Evolutionary conservation across 2,329 filamentous ascomycete genomes (phyloP).

Genomic region (Sporothrix curviconia): DNA sequence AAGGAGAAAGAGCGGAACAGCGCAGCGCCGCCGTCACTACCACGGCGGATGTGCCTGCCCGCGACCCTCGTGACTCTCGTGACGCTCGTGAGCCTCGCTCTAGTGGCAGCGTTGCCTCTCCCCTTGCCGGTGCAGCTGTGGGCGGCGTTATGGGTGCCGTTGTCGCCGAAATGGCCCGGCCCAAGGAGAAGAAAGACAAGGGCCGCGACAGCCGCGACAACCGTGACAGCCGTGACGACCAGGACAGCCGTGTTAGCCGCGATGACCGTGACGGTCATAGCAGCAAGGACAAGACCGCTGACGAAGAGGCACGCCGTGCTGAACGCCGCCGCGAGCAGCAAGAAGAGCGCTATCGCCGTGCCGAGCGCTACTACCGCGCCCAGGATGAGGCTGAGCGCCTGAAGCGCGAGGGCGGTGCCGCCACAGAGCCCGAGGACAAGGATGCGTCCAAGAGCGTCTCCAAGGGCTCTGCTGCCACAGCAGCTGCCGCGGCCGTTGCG

Average conservation of each 20-base stretch:
- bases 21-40: neutral
- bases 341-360: neutral
- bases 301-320: neutral
- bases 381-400: neutral
- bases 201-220: constrained; percentile 9
- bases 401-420: neutral
- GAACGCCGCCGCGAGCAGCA: constrained; percentile 2
- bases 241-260: neutral
- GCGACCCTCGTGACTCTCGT: neutral
- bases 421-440: neutral
- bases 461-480: neutral
- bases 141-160: constrained; percentile 6
- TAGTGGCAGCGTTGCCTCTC: neutral
- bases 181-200: constrained; percentile 10
- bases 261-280: constrained; percentile 24
- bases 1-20: neutral
- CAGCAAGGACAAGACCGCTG: neutral
- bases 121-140: constrained; percentile 2
- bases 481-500: neutral
- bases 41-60: too few relatives aligned
- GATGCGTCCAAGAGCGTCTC: neutral
- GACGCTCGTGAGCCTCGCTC: neutral
- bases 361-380: constrained; percentile 2
- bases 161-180: neutral
- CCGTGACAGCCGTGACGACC: too few relatives aligned